phyloP scores from a whole-genome alignment of 495 filamentous ascomycete species.

The Penicillium chermesinum region DNA sequence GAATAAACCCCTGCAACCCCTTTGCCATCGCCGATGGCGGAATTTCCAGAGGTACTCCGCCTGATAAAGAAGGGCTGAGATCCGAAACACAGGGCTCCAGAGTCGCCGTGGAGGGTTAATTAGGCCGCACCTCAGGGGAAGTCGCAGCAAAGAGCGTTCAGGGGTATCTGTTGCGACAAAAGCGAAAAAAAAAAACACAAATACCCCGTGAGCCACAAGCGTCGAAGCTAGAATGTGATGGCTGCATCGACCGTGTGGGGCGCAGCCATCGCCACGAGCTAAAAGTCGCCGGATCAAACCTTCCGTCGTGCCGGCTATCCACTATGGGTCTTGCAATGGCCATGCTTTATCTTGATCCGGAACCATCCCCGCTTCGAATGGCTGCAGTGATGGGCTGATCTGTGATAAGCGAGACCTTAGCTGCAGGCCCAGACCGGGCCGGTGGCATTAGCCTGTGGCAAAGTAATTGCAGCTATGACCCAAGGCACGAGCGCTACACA shows the following conservation, averaged over 20 bases:
- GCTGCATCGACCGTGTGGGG: background rate
- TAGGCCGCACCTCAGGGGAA: too few relatives aligned
- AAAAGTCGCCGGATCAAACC: background rate
- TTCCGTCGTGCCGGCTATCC: background rate
- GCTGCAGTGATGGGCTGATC: background rate
- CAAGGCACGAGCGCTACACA: background rate
- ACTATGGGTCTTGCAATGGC: background rate
- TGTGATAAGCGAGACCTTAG: background rate
- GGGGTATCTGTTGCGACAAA: background rate
- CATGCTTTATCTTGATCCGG: background rate
- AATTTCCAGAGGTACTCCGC: background rate
- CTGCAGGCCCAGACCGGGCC: background rate
- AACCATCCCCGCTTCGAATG: background rate
- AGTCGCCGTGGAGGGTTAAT: too few relatives aligned
- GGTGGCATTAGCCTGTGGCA: background rate
- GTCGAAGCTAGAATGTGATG: background rate
- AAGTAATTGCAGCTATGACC: background rate
- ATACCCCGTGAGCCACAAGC: too few relatives aligned
- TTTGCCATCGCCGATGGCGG: too few relatives aligned
- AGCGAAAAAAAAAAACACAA: background rate
- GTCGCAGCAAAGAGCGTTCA: too few relatives aligned
- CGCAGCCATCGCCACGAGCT: background rate
- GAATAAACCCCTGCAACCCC: too few relatives aligned
- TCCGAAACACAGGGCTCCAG: background rate
- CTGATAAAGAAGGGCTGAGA: background rate